phyloP scores from a whole-genome alignment of 73 alveolate genomes.

The Paramecium caudatum region DNA sequence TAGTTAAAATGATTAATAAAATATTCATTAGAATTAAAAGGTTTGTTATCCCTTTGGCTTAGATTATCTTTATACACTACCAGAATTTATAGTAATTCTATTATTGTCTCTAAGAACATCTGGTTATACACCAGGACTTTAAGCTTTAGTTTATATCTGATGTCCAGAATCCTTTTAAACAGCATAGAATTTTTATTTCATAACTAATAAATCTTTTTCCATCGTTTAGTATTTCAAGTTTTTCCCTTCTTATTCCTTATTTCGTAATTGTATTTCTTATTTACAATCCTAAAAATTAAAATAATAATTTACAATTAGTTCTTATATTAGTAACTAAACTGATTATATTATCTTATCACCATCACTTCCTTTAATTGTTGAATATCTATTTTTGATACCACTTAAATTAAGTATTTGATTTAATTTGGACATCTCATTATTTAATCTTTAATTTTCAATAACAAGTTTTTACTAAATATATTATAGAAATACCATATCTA shows the following conservation, averaged over 20 bases:
- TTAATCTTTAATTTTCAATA: conserved; percentile 47
- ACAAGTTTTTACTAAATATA: conserved; percentile 16
- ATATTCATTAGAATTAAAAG: conserved; percentile 41
- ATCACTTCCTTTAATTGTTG: conserved; percentile 58
- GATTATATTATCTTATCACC: conserved; percentile 61
- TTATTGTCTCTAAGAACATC: conserved; percentile 45
- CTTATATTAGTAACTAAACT: conserved; percentile 49
- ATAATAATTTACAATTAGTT: not conserved
- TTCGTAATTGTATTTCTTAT: conserved; percentile 51
- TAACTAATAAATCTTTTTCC: conserved; percentile 65
- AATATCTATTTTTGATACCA: conserved; percentile 59
- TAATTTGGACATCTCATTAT: conserved; percentile 49
- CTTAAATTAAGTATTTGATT: conserved; percentile 53
- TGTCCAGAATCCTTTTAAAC: not conserved
- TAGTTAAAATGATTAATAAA: too few species aligned
- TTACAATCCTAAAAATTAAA: conserved; percentile 40
- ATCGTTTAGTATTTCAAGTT: conserved; percentile 27
- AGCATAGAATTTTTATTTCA: conserved; percentile 49
- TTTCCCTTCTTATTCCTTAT: conserved; percentile 58
- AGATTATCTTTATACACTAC: conserved; percentile 41
- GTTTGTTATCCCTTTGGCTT: conserved; percentile 22
- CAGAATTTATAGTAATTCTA: not conserved
- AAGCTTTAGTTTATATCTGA: conserved; percentile 35
- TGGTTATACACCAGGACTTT: conserved; percentile 44
- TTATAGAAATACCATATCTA: conserved; percentile 23